Percentiles rank a stretch among this genome's conserved stretches.
Conservation (phyloP, 371 early-diverging fungal species). For the Entomophthora muscae region DNA sequence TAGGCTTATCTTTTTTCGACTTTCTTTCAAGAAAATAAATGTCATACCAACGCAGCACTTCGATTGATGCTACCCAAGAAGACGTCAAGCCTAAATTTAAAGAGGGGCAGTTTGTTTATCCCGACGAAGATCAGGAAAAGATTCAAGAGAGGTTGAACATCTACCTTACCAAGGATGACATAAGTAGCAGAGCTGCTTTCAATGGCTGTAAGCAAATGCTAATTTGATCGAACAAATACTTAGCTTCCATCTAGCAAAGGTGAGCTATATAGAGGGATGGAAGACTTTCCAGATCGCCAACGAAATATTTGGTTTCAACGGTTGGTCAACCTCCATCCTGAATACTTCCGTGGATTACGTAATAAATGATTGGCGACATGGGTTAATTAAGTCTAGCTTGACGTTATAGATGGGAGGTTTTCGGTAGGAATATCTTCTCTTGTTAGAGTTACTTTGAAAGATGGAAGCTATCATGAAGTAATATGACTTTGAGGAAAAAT, state of each 20-base stretch:
- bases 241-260: background rate
- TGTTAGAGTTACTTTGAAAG: slow-evolving; percentile 75
- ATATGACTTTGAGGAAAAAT: background rate
- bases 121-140: no score
- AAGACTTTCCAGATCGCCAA: slow-evolving; percentile 84
- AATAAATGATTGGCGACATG: slow-evolving; percentile 15
- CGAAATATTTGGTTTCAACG: slow-evolving; percentile 94
- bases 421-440: slow-evolving; percentile 67
- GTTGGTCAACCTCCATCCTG: slow-evolving; percentile 82
- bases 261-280: slow-evolving; percentile 83
- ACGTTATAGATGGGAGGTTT: slow-evolving; percentile 26
- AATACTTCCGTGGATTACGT: slow-evolving; percentile 64
- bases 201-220: no score
- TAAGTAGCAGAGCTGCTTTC: no score
- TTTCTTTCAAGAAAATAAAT: no score
- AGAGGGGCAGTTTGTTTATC: no score
- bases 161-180: no score
- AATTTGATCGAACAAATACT: no score
- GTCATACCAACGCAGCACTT: no score
- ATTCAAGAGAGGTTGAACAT: no score
- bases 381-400: slow-evolving; percentile 15
- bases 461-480: slow-evolving; percentile 90
- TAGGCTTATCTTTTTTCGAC: no score
- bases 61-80: no score
- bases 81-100: no score